Evolutionary conservation across 2,329 filamentous ascomycete species (phyloP).

Genomic region (Diaporthe australafricana): DNA sequence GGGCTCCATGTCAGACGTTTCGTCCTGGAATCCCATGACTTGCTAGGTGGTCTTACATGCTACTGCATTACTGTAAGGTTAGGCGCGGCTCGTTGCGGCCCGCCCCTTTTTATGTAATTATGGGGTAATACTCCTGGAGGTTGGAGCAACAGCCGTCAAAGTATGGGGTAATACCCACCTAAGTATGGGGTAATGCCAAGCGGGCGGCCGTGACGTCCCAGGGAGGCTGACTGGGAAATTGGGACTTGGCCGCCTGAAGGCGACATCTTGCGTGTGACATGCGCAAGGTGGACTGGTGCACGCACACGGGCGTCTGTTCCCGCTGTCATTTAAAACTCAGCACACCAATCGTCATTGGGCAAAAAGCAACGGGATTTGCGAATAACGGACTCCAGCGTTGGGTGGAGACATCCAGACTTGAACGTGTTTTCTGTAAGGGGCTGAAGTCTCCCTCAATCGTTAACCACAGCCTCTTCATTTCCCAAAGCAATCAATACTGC

Average conservation of each 20-base stretch:
- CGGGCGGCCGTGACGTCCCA: background rate
- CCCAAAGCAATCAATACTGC: background rate
- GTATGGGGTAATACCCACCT: slow-evolving; percentile 25
- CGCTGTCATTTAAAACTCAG: slow-evolving; percentile 7
- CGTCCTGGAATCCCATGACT: slow-evolving; percentile 20
- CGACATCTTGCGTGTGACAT: slow-evolving; percentile 6
- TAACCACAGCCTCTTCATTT: background rate
- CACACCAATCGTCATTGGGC: background rate
- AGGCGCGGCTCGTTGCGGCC: slow-evolving; percentile 22
- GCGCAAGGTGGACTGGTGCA: background rate
- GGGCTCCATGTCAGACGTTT: slow-evolving; percentile 25
- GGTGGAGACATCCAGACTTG: too few relatives aligned
- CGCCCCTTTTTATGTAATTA: slow-evolving; percentile 29
- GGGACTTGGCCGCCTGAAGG: slow-evolving; percentile 15
- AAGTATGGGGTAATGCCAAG: slow-evolving; percentile 27
- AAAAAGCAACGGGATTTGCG: background rate
- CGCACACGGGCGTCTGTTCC: slow-evolving; percentile 8
- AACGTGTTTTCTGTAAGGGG: background rate
- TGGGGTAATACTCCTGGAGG: slow-evolving; percentile 22
- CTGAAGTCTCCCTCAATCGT: background rate
- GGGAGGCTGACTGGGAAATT: slow-evolving; percentile 18
- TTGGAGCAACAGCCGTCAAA: slow-evolving; percentile 5
- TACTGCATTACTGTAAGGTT: slow-evolving; percentile 5
- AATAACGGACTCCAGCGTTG: background rate
- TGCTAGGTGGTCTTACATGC: slow-evolving; percentile 7